Evolutionary conservation across 192 early-diverging fungal species (phyloP).

Genomic region (Coemansia sp.): DNA sequence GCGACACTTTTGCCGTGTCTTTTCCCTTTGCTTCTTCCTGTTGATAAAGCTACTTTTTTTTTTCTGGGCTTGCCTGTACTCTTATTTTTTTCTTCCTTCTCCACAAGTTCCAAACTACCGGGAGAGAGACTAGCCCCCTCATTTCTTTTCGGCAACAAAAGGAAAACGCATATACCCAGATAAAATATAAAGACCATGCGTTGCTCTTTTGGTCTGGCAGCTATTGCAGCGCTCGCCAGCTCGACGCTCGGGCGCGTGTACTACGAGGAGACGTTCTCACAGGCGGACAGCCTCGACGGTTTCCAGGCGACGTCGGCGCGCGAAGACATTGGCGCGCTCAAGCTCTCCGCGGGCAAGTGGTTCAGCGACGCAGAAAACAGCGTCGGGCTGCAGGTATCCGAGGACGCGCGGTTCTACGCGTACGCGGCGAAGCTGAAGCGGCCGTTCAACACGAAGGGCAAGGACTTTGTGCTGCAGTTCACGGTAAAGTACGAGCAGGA

Average conservation of each 20-base stretch:
- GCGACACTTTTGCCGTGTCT: too few species aligned
- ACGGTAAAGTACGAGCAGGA: conserved; percentile 88
- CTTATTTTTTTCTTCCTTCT: not conserved
- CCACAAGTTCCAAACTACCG: not conserved
- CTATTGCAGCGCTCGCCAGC: conserved; percentile 39
- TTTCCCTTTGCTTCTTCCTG: too few species aligned
- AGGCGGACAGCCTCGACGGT: conserved; percentile 53
- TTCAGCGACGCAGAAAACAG: conserved; percentile 64
- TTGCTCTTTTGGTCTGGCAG: conserved; percentile 41
- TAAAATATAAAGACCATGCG: conserved; percentile 26
- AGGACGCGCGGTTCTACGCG: conserved; percentile 86
- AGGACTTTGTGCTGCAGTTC: conserved; percentile 85
- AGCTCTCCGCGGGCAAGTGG: conserved; percentile 73
- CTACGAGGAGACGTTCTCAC: conserved; percentile 84
- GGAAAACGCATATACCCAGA: not conserved
- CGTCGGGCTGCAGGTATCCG: conserved; percentile 73
- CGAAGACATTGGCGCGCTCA: conserved; percentile 72
- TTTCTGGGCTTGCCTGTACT: too few species aligned
- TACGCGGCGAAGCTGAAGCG: conserved; percentile 72
- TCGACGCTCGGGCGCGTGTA: conserved; percentile 64
- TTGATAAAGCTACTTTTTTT: too few species aligned
- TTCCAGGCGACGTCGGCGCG: conserved; percentile 70
- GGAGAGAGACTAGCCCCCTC: too few species aligned
- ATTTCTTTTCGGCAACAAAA: too few species aligned
- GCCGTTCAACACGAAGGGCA: conserved; percentile 77